Evolutionary conservation across 139 green algal genomes (phyloP), one percentile per base, ranked within the genome.

Genomic region (Chlorella sp.): DNA sequence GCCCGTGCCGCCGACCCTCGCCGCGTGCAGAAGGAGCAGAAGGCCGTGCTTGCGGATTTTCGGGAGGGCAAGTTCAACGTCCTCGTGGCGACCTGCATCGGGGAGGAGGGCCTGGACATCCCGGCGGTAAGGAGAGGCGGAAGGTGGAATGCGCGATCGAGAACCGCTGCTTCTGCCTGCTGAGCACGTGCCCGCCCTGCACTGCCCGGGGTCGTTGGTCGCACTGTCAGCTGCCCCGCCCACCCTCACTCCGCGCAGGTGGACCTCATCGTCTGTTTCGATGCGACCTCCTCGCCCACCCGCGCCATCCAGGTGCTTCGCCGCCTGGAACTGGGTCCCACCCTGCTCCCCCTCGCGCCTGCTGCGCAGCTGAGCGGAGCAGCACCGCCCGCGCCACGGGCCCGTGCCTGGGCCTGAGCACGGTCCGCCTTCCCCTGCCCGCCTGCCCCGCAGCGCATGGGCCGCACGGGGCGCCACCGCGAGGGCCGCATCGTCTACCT

Each of bases 81-180:
- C 70, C 81, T 97, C 76, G 92, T 98, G 51, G 94, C 94, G 17
- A 98, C 95, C 0, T 95, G 89, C 81, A 96, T 99, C 59, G 96
- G 90, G 0, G 96, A 99, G 82, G 96, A 99, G 83, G 96, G 96
- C 0, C 84, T 99, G 61, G 96, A 99, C 83, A 98, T 99, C 43
- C 90, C 91, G 2, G 83, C 95, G 85, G 91, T 86, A 55, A 29
- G 68, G 35, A 5, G 55, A 8, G 33, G 72, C 31, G 25, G 25
- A 50, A n/a, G n/a, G n/a, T n/a, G n/a, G n/a, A n/a, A n/a, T n/a
- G n/a, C n/a, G n/a, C n/a, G n/a, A n/a, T n/a, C n/a, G n/a, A n/a
- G n/a, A n/a, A n/a, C n/a, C n/a, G n/a, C n/a, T n/a, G n/a, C n/a
- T n/a, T n/a, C n/a, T n/a, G n/a, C n/a, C n/a, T n/a, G n/a, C n/a